These are phyloP conservation scores for Phaffia australis DNA, from an alignment of 768 basidiomycete species.

Conservation along the genomic window DNA sequence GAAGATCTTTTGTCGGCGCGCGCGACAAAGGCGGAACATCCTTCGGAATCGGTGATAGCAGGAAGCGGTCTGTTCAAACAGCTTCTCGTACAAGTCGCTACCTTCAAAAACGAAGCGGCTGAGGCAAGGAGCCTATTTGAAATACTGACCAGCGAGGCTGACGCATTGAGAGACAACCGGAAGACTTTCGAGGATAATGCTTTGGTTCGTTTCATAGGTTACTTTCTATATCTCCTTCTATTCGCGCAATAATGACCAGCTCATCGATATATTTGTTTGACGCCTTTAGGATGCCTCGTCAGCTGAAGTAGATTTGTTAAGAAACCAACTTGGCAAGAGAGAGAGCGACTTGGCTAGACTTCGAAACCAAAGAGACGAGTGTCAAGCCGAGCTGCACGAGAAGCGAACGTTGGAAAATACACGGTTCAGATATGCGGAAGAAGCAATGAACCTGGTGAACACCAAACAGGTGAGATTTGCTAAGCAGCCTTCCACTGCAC, in stretches of 20 bases:
- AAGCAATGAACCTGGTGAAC: slow-evolving; percentile 56
- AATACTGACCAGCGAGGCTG: slow-evolving; percentile 29
- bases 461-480: slow-evolving; percentile 46
- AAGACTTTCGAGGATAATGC: slow-evolving; percentile 25
- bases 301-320: slow-evolving; percentile 43
- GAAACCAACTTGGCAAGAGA: slow-evolving; percentile 31
- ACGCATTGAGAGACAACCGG: slow-evolving; percentile 30
- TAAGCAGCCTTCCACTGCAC: slow-evolving; percentile 13
- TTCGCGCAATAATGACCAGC: not conserved
- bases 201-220: slow-evolving; percentile 27
- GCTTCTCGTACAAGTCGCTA: slow-evolving; percentile 49
- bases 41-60: slow-evolving; percentile 31
- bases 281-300: slow-evolving; percentile 28
- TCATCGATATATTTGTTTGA: not conserved
- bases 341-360: slow-evolving; percentile 39
- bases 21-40: slow-evolving; percentile 28
- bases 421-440: slow-evolving; percentile 51
- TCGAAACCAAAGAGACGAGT: slow-evolving; percentile 43
- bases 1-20: not conserved
- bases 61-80: slow-evolving; percentile 45
- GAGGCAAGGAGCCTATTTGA: slow-evolving; percentile 41
- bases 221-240: not conserved
- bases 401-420: slow-evolving; percentile 54
- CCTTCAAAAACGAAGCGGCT: slow-evolving; percentile 44
- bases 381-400: slow-evolving; percentile 53